Percentiles rank a stretch among this genome's conserved stretches.
Conservation (phyloP, 345 rosid species). For the Aquilaria sinensis region DNA sequence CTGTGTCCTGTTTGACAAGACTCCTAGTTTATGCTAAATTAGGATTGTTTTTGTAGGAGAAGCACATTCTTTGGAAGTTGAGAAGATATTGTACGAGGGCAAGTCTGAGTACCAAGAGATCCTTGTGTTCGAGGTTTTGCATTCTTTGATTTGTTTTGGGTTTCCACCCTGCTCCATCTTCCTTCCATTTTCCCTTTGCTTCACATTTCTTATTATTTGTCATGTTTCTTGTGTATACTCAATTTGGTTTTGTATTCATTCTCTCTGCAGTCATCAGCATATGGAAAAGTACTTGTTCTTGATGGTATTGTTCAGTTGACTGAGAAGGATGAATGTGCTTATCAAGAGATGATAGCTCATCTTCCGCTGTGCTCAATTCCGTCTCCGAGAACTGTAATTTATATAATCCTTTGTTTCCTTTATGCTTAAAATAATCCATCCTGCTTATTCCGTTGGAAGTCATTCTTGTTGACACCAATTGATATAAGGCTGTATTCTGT, state of each 20-base stretch:
- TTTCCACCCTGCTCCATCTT: constrained; percentile 1
- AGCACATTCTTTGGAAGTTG: constrained; percentile 86
- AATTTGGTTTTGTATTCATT: constrained; percentile 3
- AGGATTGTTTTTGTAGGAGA: constrained; percentile 50
- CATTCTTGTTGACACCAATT: background rate
- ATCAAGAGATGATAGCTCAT: constrained; percentile 99
- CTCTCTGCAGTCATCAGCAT: constrained; percentile 62
- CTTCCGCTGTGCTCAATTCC: constrained; percentile 88
- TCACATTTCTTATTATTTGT: constrained; percentile 1
- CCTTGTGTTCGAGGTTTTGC: constrained; percentile 77
- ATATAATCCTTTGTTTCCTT: background rate
- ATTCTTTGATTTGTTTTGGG: constrained; percentile 1
- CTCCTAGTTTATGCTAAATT: no score
- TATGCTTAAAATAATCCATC: background rate
- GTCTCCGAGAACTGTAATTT: constrained; percentile 70
- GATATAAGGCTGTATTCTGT: background rate
- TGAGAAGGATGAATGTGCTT: constrained; percentile 94
- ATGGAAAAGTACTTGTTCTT: constrained; percentile 97
- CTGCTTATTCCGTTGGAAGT: background rate
- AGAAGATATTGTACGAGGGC: constrained; percentile 56
- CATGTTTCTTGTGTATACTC: background rate
- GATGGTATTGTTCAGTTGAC: constrained; percentile 95
- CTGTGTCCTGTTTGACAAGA: no score
- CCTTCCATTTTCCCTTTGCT: background rate
- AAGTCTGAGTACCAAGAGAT: constrained; percentile 92